Evolutionary conservation across 1,284 basidiomycete genomes (phyloP), one percentile per base, ranked within the genome.

Genomic region (Irpex sp.): DNA sequence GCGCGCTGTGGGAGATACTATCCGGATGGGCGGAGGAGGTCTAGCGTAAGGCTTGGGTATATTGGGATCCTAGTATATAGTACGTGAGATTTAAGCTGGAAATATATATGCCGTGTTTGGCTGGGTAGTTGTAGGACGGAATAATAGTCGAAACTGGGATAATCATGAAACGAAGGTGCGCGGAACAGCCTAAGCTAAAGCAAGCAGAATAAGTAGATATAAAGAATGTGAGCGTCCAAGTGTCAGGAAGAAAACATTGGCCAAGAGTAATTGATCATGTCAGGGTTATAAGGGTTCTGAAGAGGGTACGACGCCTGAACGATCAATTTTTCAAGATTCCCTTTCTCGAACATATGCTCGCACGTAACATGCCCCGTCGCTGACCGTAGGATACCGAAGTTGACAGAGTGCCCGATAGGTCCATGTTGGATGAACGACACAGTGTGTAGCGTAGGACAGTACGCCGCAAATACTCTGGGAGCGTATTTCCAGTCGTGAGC

Each of bases 1-100:
- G 3, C 78, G 81, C 36, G 84, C 80, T 2, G 77, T 92, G 13
- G 71, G 76, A 57, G 90, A 92, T 75, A 89, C 89, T 3, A 80
- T 90, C 26, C 79, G 79, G 68, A 92, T 92, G 90, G 90, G 86
- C 1, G 90, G 88, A 11, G 82, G 89, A 63, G 90, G 90, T 21
- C 74, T 92, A 64, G 88, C 89, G 49, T 92, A 33, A 58, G 19
- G 39, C 5, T 50, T 8, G 15, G 49, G 17, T 21, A n/a, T 21
- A 17, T n/a, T 19, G 43, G 3, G 43, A 4, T 46, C n/a, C 9
- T n/a, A 11, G 9, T 11, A 46, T 46, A 4, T 46, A 46, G 26
- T 26, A 26, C 3, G 26, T 26, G 26, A 26, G 26, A 26, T 26
- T 26, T 26, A 26, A 26, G 4, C 3, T 26, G 4, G 26, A 3